Conservation (phyloP, 805 yeast species). For the Hermanozyma aechmeae region DNA sequence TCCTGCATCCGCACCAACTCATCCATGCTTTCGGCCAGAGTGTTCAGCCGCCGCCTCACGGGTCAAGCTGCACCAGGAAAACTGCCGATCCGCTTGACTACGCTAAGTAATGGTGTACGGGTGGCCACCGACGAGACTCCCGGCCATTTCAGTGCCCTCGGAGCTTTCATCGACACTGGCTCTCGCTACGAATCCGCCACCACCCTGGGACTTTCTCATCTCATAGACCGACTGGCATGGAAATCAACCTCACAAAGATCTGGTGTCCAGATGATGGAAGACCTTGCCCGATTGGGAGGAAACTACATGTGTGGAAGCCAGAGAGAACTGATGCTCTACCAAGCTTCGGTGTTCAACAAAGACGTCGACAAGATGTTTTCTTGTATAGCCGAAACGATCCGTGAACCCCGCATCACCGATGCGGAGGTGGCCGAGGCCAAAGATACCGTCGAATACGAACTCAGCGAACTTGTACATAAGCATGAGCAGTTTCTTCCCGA, state of each 20-base stretch:
- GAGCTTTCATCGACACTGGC: constrained; percentile 85
- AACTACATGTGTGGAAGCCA: constrained; percentile 90
- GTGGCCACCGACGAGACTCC: constrained; percentile 82
- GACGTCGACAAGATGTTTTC: constrained; percentile 76
- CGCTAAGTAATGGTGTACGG: constrained; percentile 66
- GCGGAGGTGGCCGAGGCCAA: constrained; percentile 70
- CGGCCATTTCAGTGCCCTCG: constrained; percentile 86
- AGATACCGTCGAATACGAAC: constrained; percentile 69
- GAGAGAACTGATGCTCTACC: constrained; percentile 86
- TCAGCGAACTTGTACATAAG: constrained; percentile 71
- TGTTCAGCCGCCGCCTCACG: too few species aligned
- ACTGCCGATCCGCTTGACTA: constrained; percentile 19
- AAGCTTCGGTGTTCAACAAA: constrained; percentile 84
- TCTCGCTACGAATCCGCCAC: constrained; percentile 63
- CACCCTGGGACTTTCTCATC: constrained; percentile 69
- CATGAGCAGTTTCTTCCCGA: constrained; percentile 86
- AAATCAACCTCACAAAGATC: constrained; percentile 51
- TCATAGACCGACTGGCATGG: constrained; percentile 80
- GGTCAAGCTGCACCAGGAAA: too few species aligned
- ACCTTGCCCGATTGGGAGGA: constrained; percentile 78
- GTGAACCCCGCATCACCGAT: constrained; percentile 56
- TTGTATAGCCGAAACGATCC: constrained; percentile 68
- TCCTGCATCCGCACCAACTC: too few species aligned
- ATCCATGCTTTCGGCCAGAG: too few species aligned
- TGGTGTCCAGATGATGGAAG: constrained; percentile 65